phyloP scores from a whole-genome alignment of 2,329 filamentous ascomycete species.

The Trichoderma brevicompactum region DNA sequence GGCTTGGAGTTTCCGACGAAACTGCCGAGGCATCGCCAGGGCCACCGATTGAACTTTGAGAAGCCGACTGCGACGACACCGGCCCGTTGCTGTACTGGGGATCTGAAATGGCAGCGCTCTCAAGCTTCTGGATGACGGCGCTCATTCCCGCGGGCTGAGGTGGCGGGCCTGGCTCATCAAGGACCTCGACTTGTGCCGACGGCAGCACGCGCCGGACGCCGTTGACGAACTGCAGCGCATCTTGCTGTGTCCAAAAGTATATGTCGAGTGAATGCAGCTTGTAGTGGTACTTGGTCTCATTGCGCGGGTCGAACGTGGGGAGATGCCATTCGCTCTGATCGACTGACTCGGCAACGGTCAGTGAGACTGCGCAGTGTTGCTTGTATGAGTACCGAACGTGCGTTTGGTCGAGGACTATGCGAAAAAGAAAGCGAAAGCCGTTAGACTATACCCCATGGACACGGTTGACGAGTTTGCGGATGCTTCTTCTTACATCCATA shows the following conservation, averaged over 20 bases:
- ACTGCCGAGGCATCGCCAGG: conserved; percentile 25
- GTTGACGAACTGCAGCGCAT: conserved; percentile 72
- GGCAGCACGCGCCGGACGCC: conserved; percentile 69
- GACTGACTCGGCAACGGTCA: conserved; percentile 62
- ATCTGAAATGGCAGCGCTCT: conserved; percentile 70
- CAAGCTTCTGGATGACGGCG: conserved; percentile 73
- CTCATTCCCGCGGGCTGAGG: conserved; percentile 59
- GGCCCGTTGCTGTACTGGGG: conserved; percentile 47
- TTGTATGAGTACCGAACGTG: conserved; percentile 73
- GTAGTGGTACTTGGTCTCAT: conserved; percentile 80
- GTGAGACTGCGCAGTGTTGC: conserved; percentile 71
- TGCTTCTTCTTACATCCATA: conserved; percentile 64
- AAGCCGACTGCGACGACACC: conserved; percentile 19
- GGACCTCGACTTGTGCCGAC: conserved; percentile 62
- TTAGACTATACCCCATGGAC: conserved; percentile 31
- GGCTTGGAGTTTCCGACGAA: conserved; percentile 24
- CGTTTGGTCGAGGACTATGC: conserved; percentile 66
- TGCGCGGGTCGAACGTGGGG: conserved; percentile 70
- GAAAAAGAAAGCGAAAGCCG: not conserved
- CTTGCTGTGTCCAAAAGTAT: conserved; percentile 78
- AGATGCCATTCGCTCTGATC: conserved; percentile 72
- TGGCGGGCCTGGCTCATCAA: conserved; percentile 64
- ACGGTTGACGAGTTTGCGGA: not conserved
- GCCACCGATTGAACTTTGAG: conserved; percentile 16
- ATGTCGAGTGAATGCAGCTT: conserved; percentile 75